Base-by-base conservation (phyloP, 106 monocot genomes). In the Hemerocallis citrina region DNA sequence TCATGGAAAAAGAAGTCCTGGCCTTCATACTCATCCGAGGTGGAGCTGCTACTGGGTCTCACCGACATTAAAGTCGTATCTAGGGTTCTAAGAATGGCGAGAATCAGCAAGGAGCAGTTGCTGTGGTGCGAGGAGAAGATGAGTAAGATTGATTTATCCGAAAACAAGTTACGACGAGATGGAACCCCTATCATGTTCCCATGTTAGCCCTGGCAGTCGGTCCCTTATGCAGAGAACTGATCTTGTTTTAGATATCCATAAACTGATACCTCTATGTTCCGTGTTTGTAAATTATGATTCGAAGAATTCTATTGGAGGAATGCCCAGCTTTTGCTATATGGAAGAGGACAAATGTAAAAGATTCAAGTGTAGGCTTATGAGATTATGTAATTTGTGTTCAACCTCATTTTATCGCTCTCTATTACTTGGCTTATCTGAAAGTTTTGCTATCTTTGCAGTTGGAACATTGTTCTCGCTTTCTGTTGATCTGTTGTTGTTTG, bases 121-220 rank as follows among this genome's bases (percentile, higher is more conserved):
- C 69, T 96, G 14, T 96, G 96, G 96, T 96, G 91, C 22, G 96
- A 95, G 55, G 94, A 95, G 72, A 95, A 95, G 81, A 86, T 95
- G 86, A 83, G 94, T 76, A 95, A 90, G 69, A 60, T 95, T 2
- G 81, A 84, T 64, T 30, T 86, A 19, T 80, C 82, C 0, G 74
- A 61, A 3, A 72, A 76, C 64, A 79, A 66, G 61, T 70, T 96
- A 10, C 44, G 48, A 9, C 71, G 96, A 24, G 68, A 87, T 67
- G 76, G 58, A 10, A 59, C 84, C 46, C 91, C 91, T 1, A 65
- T 88, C 30, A 77, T 91, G 14, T 98, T 91, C 57, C 96, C 96
- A 1, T 84, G 81, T 67, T 85, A 71, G 85, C 31, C 31, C n/a
- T 21, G 3, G 4, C 32, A 39, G 13, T 15, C 34, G 8, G 4